Percentiles rank a stretch among this genome's conserved stretches.
Evolutionary conservation across 306 rosid species (phyloP).

Genomic region (Prunus salicina): DNA sequence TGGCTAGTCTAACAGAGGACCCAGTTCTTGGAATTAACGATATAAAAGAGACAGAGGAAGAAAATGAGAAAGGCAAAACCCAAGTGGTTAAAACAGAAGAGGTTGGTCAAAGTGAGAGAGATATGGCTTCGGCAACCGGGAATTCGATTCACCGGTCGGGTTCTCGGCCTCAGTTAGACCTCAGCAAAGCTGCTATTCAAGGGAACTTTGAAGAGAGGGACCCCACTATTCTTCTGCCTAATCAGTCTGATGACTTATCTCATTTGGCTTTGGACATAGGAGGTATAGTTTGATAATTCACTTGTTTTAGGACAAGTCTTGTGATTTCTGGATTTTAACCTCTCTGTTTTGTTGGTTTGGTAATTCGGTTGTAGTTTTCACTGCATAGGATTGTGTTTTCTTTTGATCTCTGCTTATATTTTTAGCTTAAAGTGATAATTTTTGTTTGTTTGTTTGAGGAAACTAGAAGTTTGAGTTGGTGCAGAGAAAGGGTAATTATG

Average conservation of each 20-base stretch:
- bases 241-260: slow-evolving; percentile 91
- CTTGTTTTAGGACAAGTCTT: slow-evolving; percentile 1
- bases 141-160: slow-evolving; percentile 76
- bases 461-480: neutral
- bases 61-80: slow-evolving; percentile 18
- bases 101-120: slow-evolving; percentile 44
- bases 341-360: slow-evolving; percentile 12
- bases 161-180: slow-evolving; percentile 93
- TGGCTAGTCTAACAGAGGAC: slow-evolving; percentile 55
- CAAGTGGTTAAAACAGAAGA: slow-evolving; percentile 18
- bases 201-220: slow-evolving; percentile 78
- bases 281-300: slow-evolving; percentile 38
- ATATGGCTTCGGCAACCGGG: slow-evolving; percentile 60
- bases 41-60: slow-evolving; percentile 25
- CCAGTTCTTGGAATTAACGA: slow-evolving; percentile 43
- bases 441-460: neutral
- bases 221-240: slow-evolving; percentile 89
- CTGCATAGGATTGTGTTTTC: neutral
- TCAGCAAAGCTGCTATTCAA: slow-evolving; percentile 91
- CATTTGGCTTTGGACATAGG: slow-evolving; percentile 94
- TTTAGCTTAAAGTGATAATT: neutral
- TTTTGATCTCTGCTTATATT: neutral
- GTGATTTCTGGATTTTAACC: neutral
- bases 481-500: neutral
- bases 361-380: neutral